Evolutionary conservation across 2,329 filamentous ascomycete species (phyloP).

Genomic region (Pezicula neosporulosa): DNA sequence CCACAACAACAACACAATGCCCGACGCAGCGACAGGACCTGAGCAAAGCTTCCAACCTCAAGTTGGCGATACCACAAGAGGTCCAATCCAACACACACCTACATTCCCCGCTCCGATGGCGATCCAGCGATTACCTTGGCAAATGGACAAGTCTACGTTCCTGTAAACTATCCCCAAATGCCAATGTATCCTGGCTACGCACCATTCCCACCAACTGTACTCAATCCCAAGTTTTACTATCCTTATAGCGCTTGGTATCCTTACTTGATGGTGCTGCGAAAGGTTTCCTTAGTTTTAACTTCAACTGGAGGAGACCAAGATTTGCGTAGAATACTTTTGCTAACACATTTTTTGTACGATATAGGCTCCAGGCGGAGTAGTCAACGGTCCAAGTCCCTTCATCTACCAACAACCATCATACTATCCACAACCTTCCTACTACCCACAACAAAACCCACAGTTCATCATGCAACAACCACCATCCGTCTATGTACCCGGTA

Average conservation of each 20-base stretch:
- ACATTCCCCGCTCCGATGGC: slow-evolving; percentile 42
- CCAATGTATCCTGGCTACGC: slow-evolving; percentile 1
- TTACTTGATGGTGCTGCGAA: background rate
- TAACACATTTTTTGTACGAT: background rate
- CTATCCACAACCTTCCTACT: background rate
- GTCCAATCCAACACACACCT: slow-evolving; percentile 54
- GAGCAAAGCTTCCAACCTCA: slow-evolving; percentile 55
- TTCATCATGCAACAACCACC: slow-evolving; percentile 8
- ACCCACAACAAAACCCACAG: background rate
- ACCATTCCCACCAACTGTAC: slow-evolving; percentile 6
- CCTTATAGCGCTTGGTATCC: slow-evolving; percentile 4
- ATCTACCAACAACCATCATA: slow-evolving; percentile 8
- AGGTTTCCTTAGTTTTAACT: background rate
- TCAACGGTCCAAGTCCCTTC: slow-evolving; percentile 1
- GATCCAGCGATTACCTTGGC: slow-evolving; percentile 11
- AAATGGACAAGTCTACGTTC: slow-evolving; percentile 15
- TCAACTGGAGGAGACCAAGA: background rate
- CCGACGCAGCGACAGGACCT: slow-evolving; percentile 33
- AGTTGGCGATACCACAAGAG: slow-evolving; percentile 54
- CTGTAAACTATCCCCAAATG: slow-evolving; percentile 3
- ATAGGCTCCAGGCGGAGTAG: background rate
- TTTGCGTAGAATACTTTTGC: background rate
- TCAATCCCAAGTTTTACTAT: slow-evolving; percentile 5
- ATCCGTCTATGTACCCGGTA: background rate
- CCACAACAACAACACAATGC: slow-evolving; percentile 35